Conservation (phyloP, 257 asterid genomes). For the Capsicum rhomboideum region DNA sequence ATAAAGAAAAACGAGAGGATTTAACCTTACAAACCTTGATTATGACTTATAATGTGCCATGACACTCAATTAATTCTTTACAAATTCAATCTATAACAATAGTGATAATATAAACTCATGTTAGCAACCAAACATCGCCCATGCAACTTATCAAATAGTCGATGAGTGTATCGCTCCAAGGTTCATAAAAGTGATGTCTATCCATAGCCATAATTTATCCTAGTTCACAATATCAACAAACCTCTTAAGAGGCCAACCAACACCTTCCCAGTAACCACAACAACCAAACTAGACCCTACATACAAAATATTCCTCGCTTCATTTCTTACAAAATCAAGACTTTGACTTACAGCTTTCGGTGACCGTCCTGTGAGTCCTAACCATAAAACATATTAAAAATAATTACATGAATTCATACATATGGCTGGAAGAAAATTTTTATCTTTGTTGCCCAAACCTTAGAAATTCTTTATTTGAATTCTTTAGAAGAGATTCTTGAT, state of each 20-base stretch:
- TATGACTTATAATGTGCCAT: background rate
- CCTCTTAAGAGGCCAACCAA: background rate
- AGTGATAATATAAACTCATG: background rate
- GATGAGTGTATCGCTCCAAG: background rate
- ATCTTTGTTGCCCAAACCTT: no score
- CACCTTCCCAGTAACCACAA: background rate
- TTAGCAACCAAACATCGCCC: background rate
- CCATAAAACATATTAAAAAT: no score
- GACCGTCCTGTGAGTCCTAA: background rate
- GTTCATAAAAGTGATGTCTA: background rate
- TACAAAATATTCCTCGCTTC: background rate
- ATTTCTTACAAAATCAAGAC: no score
- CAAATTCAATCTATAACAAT: no score
- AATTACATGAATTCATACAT: no score
- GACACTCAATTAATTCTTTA: background rate
- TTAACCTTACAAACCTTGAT: background rate
- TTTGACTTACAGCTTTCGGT: no score
- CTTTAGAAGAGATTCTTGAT: background rate
- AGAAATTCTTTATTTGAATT: background rate
- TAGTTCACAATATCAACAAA: background rate
- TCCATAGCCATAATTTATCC: background rate
- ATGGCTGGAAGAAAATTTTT: no score
- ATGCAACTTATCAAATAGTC: no score
- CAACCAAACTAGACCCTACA: background rate
- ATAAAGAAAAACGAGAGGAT: background rate